phyloP scores from a whole-genome alignment of 2,329 filamentous ascomycete genomes.

The Malbranchea zuffiana region DNA sequence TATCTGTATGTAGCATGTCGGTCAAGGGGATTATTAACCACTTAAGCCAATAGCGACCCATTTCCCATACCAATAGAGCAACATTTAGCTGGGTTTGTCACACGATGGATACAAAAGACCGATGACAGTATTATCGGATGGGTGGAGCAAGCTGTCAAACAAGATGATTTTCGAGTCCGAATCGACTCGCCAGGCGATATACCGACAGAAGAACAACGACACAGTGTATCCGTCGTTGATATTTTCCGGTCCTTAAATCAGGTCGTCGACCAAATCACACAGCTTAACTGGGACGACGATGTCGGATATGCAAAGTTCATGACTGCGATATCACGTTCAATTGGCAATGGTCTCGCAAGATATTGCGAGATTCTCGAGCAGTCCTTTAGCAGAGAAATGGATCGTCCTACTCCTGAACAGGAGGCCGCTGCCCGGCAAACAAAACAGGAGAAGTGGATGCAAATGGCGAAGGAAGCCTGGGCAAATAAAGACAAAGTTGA shows the following conservation, averaged over 20 bases:
- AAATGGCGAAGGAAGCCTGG: constrained; percentile 88
- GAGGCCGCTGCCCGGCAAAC: constrained; percentile 65
- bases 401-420: constrained; percentile 78
- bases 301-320: constrained; percentile 93
- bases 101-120: constrained; percentile 80
- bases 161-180: constrained; percentile 73
- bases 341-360: constrained; percentile 67
- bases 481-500: constrained; percentile 85
- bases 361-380: constrained; percentile 90
- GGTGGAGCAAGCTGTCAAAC: constrained; percentile 81
- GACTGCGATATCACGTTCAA: constrained; percentile 78
- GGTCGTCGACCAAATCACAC: constrained; percentile 72
- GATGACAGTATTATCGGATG: constrained; percentile 70
- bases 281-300: constrained; percentile 86
- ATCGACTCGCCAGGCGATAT: constrained; percentile 52
- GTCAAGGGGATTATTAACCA: background rate
- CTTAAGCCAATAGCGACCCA: constrained; percentile 38
- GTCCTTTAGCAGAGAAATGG: constrained; percentile 83
- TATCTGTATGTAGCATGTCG: too few relatives aligned
- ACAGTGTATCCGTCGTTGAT: constrained; percentile 88
- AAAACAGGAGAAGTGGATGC: constrained; percentile 83
- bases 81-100: constrained; percentile 81
- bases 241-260: constrained; percentile 91
- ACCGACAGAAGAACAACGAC: constrained; percentile 67
- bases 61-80: constrained; percentile 86